phyloP scores from a whole-genome alignment of 1,139 yeast species.

The Geotrichum australiense region DNA sequence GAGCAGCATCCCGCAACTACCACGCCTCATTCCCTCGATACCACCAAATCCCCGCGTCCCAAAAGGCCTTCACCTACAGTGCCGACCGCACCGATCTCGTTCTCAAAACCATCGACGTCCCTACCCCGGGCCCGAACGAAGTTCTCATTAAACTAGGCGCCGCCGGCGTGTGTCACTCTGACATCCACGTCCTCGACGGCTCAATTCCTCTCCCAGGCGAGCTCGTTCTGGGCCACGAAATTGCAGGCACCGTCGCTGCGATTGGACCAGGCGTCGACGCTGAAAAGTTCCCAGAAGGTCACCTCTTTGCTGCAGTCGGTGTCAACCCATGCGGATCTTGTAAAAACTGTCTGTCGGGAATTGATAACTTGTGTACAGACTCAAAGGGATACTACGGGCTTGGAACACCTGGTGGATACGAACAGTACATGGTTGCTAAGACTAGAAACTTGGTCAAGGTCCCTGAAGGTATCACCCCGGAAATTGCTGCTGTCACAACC shows the following conservation, averaged over 20 bases:
- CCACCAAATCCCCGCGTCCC: constrained; percentile 8
- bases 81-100: constrained; percentile 4
- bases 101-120: constrained; percentile 33
- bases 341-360: constrained; percentile 39
- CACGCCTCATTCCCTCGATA: too few relatives aligned
- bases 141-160: constrained; percentile 45
- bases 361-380: constrained; percentile 38
- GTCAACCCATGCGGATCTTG: constrained; percentile 43
- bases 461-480: constrained; percentile 43
- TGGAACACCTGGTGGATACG: constrained; percentile 46
- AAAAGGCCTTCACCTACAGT: constrained; percentile 15
- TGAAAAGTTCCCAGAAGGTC: constrained; percentile 35
- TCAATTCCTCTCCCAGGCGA: constrained; percentile 25
- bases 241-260: constrained; percentile 44
- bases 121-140: constrained; percentile 36
- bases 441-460: constrained; percentile 29
- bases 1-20: too few relatives aligned
- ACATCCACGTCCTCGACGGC: constrained; percentile 41
- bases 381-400: constrained; percentile 32
- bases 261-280: constrained; percentile 36
- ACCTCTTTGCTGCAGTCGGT: constrained; percentile 38
- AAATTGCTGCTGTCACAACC: constrained; percentile 45
- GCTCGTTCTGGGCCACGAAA: constrained; percentile 53
- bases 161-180: constrained; percentile 49
- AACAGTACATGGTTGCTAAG: constrained; percentile 39